These are phyloP conservation scores for Chrysophaeum taylorii DNA, from an alignment of 352 stramenopile genomes.

Conservation along the genomic window DNA sequence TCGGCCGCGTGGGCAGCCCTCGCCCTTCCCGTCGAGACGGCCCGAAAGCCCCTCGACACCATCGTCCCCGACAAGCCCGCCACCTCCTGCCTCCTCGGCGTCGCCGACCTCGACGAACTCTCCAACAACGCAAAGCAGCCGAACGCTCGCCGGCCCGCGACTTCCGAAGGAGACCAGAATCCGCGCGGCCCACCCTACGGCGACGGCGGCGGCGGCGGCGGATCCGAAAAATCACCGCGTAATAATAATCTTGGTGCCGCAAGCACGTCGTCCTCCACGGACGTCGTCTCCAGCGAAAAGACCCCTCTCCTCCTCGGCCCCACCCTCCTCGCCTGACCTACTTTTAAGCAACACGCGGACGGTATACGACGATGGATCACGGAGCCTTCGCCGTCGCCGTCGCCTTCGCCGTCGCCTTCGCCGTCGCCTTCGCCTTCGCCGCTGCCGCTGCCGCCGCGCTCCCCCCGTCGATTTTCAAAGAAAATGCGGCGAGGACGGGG, in stretches of 20 bases:
- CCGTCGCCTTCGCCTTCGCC: not conserved
- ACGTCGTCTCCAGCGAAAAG: not conserved
- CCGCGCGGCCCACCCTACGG: no score
- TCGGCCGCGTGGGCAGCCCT: not conserved
- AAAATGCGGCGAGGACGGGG: no score
- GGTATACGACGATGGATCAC: not conserved
- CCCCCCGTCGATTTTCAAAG: no score
- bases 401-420: conserved; percentile 14
- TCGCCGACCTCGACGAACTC: not conserved
- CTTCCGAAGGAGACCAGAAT: no score
- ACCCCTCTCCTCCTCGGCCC: not conserved
- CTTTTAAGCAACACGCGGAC: not conserved
- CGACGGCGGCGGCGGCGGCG: no score
- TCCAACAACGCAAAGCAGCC: no score
- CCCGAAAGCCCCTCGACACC: not conserved
- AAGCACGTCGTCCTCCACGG: not conserved
- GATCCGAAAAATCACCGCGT: no score
- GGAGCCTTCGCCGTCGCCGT: not conserved
- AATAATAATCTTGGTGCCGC: no score
- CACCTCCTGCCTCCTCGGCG: not conserved
- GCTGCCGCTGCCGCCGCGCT: not conserved
- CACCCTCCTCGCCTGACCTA: not conserved
- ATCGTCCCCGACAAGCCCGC: not conserved
- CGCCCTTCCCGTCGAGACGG: conserved; percentile 1
- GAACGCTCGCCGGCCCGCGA: no score